Base-by-base conservation (phyloP, 2,329 filamentous ascomycete species). In the Sarocladium strictum region DNA sequence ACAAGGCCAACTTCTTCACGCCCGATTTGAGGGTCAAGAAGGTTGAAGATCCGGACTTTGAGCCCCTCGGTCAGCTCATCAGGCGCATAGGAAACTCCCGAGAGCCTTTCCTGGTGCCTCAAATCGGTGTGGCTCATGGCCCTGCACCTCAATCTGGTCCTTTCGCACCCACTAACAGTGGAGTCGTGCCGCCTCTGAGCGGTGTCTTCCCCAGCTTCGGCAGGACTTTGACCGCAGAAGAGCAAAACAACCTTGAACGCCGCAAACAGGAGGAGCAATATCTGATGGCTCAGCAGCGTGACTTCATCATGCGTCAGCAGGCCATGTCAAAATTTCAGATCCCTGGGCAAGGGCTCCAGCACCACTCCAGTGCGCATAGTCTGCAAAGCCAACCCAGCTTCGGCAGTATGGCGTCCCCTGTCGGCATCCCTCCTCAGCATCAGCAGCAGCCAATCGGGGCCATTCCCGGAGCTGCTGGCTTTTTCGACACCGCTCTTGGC, bases 191-290 rank as follows among this genome's bases (percentile, higher is more conserved):
- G 55, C 95, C 94, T 5, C 90, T 99, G 63, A 90, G 93, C 6
- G 90, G 86, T 54, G 91, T 91, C 53, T 97, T 99, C 69, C 95
- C 94, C 0, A 96, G 90, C 66, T 99, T 97, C 67, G 94, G 94
- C 5, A 91, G 94, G 7, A 99, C 95, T 1, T 76, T 99, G 61
- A 99, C 95, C 9, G 94, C 94, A 0, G 93, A 97, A 65, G 94
- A 99, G 70, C 94, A 99, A 68, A 99, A 99, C 72, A 96, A 96
- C 37, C 76, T 99, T 1, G 94, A 99, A 73, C 84, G 94, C 54
- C 82, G 94, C 53, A 99, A 99, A 75, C 94, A 99, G 69, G 94
- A 99, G 70, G 95, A 99, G 66, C 94, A 99, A 68, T 96, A 94
- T 67, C 78, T 96, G 33, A 95, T 97, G 84, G 94, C 95, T 45